Evolutionary conservation across 192 early-diverging fungal genomes (phyloP).

Genomic region (Dispira simplex): DNA sequence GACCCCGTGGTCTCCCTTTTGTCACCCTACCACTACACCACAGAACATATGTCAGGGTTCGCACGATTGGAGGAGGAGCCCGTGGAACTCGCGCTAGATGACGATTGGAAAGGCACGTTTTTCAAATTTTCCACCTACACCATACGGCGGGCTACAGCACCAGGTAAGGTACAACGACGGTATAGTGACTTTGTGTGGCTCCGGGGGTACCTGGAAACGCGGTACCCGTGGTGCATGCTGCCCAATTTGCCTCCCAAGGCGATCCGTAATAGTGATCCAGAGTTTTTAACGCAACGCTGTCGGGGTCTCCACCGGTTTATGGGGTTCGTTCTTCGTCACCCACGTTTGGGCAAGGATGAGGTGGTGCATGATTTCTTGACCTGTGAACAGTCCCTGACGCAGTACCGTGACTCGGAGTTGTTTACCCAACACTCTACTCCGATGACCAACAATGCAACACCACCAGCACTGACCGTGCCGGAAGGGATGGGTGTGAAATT

Average conservation of each 20-base stretch:
- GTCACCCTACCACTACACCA: not conserved
- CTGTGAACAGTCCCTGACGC: not conserved
- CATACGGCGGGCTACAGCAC: slow-evolving; percentile 28
- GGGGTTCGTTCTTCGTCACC: slow-evolving; percentile 61
- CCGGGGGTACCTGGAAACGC: slow-evolving; percentile 51
- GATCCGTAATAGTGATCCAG: slow-evolving; percentile 54
- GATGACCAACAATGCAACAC: no score
- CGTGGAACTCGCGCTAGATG: slow-evolving; percentile 29
- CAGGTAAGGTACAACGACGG: slow-evolving; percentile 49
- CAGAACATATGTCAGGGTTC: not conserved
- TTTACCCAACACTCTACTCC: not conserved
- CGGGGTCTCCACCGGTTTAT: slow-evolving; percentile 55
- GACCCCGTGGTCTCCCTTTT: not conserved
- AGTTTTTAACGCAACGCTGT: slow-evolving; percentile 53
- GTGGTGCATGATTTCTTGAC: slow-evolving; percentile 11
- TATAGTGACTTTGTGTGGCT: slow-evolving; percentile 92
- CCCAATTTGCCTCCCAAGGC: slow-evolving; percentile 82
- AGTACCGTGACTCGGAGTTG: not conserved
- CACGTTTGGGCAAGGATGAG: slow-evolving; percentile 44
- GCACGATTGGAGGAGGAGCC: slow-evolving; percentile 30
- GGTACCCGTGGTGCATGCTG: slow-evolving; percentile 70
- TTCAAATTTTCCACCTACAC: slow-evolving; percentile 86
- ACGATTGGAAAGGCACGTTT: slow-evolving; percentile 40
- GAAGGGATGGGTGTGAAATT: not conserved
- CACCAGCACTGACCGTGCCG: not conserved